These are phyloP conservation scores for Spirogloea muscicola DNA, from an alignment of 139 green algal genomes.

Conservation along the genomic window DNA sequence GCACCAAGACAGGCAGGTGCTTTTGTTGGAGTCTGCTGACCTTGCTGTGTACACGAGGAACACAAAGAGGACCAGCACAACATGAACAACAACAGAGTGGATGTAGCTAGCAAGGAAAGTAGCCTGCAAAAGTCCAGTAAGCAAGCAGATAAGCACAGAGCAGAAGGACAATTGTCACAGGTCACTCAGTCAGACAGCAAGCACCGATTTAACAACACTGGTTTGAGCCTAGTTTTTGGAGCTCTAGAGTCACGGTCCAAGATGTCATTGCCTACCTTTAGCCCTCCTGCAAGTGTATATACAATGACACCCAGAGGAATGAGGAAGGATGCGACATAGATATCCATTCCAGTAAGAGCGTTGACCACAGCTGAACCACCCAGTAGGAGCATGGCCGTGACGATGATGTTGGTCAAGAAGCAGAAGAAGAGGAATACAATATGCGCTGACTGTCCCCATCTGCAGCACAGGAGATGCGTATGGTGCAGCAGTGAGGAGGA, in stretches of 20 bases:
- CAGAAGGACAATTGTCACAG: no score
- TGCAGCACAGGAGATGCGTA: not conserved
- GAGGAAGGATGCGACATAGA: conserved; percentile 47
- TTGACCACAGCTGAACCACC: conserved; percentile 81
- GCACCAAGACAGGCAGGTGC: no score
- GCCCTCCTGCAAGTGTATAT: conserved; percentile 53
- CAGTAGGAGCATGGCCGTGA: conserved; percentile 77
- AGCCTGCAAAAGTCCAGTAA: no score
- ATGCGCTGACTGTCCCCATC: conserved; percentile 64
- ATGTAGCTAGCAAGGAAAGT: conserved; percentile 81
- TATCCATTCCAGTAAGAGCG: conserved; percentile 73
- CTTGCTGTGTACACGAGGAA: conserved; percentile 73
- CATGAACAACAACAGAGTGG: conserved; percentile 76
- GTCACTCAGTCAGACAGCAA: no score
- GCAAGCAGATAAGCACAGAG: no score
- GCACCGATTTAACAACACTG: no score
- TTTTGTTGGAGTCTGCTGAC: no score
- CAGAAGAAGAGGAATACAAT: conserved; percentile 78
- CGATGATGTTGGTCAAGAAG: conserved; percentile 84
- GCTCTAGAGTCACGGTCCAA: no score
- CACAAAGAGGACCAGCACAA: conserved; percentile 75
- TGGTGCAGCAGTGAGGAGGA: not conserved
- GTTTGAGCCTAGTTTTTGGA: no score
- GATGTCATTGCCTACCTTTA: conserved; percentile 66
- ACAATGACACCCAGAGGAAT: conserved; percentile 68